Base-by-base conservation (phyloP, 2,329 filamentous ascomycete species). In the Hypomyces rosellus region DNA sequence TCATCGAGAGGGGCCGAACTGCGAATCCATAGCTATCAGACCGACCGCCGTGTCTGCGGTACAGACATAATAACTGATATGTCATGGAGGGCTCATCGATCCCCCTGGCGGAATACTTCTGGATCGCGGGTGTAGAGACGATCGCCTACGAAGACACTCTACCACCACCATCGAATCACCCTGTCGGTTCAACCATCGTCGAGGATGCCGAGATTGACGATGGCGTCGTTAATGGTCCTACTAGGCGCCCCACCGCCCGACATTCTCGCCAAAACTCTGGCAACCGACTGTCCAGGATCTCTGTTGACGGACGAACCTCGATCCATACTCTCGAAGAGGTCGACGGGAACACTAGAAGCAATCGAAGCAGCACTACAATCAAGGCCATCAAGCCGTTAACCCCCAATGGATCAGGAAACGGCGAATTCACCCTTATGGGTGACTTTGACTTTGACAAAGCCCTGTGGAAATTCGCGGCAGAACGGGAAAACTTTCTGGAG, bases 361-460 rank as follows among this genome's bases (percentile, higher is more conserved):
- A 85, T 59, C 75, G 82, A 57, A 85, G 82, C 64, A 85, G 81
- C 60, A 76, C 81, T 47, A 85, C 82, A 4, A 85, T 85, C 50
- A 74, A 77, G 45, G 73, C 78, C 44, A 56, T 62, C 48, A 69
- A 69, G 45, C 52, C 61, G 40, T 50, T 61, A 11, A 52, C 49
- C 14, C 51, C 56, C 42, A 65, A 65, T 46, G 62, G 60, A 54
- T 50, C 49, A 34, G 65, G 65, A 39, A 59, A 36, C 37, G 56
- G 56, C 8, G 46, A 36, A 2, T 46, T 51, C 7, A 38, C n/a
- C 13, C 59, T 73, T 34, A 69, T 78, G 55, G 71, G 69, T 51
- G 89, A 95, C 63, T 89, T 88, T 62, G 93, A 97, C 67, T 99
- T 99, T 62, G 93, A 97, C 65, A 85, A 88, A 63, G 92, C 93